These are phyloP conservation scores for Colletotrichum scovillei DNA, from an alignment of 2,329 filamentous ascomycete species.

Conservation along the genomic window DNA sequence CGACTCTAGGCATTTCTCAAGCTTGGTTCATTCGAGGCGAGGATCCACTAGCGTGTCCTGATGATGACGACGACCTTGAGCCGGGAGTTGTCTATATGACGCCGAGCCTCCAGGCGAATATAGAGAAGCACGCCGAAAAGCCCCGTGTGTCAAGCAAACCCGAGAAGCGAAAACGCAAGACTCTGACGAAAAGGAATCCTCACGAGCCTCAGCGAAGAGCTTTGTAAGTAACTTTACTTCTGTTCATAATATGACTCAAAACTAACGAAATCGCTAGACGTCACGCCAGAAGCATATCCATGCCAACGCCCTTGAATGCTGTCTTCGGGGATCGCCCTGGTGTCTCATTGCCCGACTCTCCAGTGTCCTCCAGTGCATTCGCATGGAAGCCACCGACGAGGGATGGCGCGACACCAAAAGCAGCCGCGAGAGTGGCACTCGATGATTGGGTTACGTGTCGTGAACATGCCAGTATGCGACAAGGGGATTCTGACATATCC, in stretches of 20 bases:
- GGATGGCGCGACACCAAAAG: neutral
- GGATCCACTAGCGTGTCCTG: neutral
- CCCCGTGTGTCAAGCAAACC: neutral
- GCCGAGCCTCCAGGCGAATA: neutral
- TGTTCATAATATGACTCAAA: neutral
- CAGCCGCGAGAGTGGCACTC: neutral
- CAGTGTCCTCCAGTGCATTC: neutral
- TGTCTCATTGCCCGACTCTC: neutral
- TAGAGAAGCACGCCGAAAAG: neutral
- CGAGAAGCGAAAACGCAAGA: slow-evolving; percentile 6
- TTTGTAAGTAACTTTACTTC: neutral
- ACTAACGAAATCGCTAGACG: neutral
- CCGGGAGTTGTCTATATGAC: neutral
- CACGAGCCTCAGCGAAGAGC: neutral
- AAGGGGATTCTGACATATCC: slow-evolving; percentile 18
- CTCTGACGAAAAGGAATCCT: slow-evolving; percentile 16
- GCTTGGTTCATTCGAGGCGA: slow-evolving; percentile 17
- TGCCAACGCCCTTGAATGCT: slow-evolving; percentile 13
- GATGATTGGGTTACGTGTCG: slow-evolving; percentile 10
- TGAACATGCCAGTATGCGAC: neutral
- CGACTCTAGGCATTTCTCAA: slow-evolving; percentile 25
- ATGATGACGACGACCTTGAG: slow-evolving; percentile 1
- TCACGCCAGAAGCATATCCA: slow-evolving; percentile 24
- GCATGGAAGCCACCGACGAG: slow-evolving; percentile 27
- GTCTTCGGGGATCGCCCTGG: slow-evolving; percentile 5